Evolutionary conservation across 495 filamentous ascomycete genomes (phyloP).

Genomic region (Podospora pseudopauciseta): DNA sequence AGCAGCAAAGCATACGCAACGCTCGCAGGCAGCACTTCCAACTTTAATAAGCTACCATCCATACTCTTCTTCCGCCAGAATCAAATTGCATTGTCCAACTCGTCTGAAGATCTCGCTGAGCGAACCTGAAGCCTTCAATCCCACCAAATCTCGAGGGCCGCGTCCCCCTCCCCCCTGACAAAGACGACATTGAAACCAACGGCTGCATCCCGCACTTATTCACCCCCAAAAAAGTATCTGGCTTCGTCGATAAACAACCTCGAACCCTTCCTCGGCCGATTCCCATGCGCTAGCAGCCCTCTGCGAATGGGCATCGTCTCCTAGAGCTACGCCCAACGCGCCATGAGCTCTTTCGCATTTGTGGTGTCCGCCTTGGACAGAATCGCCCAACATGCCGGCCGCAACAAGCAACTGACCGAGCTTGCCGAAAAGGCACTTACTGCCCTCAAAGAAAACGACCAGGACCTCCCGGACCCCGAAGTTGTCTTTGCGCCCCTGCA

Average conservation of each 20-base stretch:
- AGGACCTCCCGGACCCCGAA: slow-evolving; percentile 73
- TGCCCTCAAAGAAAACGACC: slow-evolving; percentile 73
- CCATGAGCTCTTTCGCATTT: slow-evolving; percentile 91
- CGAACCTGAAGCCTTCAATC: not conserved
- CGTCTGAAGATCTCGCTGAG: not conserved
- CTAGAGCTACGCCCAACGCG: slow-evolving; percentile 37
- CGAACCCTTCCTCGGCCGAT: not conserved
- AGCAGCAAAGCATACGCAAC: not conserved
- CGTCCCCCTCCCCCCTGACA: not conserved
- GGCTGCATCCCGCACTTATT: not conserved
- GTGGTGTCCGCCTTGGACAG: slow-evolving; percentile 87
- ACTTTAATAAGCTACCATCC: not conserved
- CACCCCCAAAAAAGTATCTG: not conserved
- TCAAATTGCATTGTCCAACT: not conserved
- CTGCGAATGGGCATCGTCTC: slow-evolving; percentile 40
- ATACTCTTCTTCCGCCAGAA: not conserved
- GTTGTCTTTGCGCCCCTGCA: slow-evolving; percentile 87
- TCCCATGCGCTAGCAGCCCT: slow-evolving; percentile 31
- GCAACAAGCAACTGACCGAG: slow-evolving; percentile 74
- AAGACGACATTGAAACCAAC: slow-evolving; percentile 1
- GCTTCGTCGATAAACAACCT: not conserved
- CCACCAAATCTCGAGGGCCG: not conserved
- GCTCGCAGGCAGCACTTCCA: not conserved
- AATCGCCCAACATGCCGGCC: slow-evolving; percentile 81
- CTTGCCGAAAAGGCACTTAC: slow-evolving; percentile 73